Conservation (phyloP, 2,329 filamentous ascomycete species). For the Apiospora phragmitis region DNA sequence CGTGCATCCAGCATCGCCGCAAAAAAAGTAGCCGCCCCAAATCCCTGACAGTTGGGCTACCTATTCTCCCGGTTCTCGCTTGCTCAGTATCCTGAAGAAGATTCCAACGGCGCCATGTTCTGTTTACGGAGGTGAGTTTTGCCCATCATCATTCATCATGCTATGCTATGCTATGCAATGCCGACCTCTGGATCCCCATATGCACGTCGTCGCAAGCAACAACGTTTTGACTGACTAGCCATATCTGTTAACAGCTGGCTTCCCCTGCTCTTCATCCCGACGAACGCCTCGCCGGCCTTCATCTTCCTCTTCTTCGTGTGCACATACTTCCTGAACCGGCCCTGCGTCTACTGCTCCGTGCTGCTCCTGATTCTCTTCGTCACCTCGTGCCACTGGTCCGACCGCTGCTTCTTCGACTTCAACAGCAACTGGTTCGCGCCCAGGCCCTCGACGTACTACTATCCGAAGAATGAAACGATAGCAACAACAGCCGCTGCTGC, state of each 20-base stretch:
- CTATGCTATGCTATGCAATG: too few relatives aligned
- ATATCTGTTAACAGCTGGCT: slow-evolving; percentile 64
- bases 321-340: slow-evolving; percentile 94
- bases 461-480: slow-evolving; percentile 10
- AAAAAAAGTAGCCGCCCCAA: neutral
- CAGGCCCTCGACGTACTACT: slow-evolving; percentile 48
- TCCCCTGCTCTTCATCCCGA: slow-evolving; percentile 84
- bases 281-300: slow-evolving; percentile 81
- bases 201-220: neutral
- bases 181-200: too few relatives aligned
- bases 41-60: neutral
- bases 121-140: slow-evolving; percentile 57
- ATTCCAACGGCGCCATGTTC: slow-evolving; percentile 48
- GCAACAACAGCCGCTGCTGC: neutral
- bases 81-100: neutral
- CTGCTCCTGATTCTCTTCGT: slow-evolving; percentile 93
- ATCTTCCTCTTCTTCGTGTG: slow-evolving; percentile 88
- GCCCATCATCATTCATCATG: neutral
- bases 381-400: slow-evolving; percentile 86
- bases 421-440: slow-evolving; percentile 90
- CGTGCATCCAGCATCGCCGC: neutral
- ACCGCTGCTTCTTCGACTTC: slow-evolving; percentile 92
- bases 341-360: slow-evolving; percentile 96
- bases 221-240: slow-evolving; percentile 9
- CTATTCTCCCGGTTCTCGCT: neutral